Evolutionary conservation across 768 basidiomycete species (phyloP).

Genomic region (Trametes cingulata): DNA sequence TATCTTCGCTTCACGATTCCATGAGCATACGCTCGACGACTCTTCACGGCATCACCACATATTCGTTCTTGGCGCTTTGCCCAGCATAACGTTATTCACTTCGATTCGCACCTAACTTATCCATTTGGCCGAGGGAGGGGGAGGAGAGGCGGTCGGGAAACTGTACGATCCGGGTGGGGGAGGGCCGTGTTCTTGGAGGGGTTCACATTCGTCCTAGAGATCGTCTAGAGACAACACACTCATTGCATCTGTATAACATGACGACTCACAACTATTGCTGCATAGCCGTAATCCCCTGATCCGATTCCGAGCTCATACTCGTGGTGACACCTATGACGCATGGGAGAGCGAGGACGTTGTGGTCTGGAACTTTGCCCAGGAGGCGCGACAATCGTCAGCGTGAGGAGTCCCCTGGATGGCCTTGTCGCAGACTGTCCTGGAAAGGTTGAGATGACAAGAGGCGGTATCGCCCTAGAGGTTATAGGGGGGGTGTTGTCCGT

Average conservation of each 20-base stretch:
- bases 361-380: no score
- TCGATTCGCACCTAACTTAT: conserved; percentile 5
- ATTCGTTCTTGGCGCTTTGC: not conserved
- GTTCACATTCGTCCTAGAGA: not conserved
- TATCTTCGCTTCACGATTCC: not conserved
- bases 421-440: no score
- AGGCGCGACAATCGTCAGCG: no score
- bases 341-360: not conserved
- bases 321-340: not conserved
- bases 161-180: not conserved
- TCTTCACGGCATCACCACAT: not conserved
- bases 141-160: not conserved
- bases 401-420: no score
- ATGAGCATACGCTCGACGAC: not conserved
- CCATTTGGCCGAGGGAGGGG: not conserved
- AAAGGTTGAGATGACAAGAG: no score
- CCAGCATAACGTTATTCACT: not conserved
- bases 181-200: not conserved
- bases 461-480: no score
- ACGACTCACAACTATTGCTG: conserved; percentile 1
- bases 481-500: no score
- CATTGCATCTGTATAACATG: not conserved
- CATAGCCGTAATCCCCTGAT: not conserved
- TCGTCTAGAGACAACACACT: conserved; percentile 1
- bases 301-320: not conserved